phyloP scores from a whole-genome alignment of 208 protist species.

The Leishmania lainsoni region DNA sequence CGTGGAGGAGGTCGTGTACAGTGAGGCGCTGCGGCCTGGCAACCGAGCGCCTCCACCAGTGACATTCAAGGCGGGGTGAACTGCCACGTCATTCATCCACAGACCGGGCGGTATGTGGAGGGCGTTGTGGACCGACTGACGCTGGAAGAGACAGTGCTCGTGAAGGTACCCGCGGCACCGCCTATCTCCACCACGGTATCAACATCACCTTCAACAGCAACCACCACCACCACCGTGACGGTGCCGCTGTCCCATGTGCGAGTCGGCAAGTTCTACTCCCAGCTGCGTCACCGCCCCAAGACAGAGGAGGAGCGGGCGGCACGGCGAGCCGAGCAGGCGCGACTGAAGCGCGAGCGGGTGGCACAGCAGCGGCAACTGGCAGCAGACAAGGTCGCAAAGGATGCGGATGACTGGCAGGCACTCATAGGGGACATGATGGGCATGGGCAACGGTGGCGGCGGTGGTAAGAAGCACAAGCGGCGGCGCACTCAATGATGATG shows the following conservation, averaged over 20 bases:
- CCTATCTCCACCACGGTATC: neutral
- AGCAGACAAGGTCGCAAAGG: constrained; percentile 53
- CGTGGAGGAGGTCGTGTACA: constrained; percentile 60
- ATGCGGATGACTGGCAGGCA: constrained; percentile 75
- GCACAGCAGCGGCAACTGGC: constrained; percentile 45
- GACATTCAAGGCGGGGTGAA: constrained; percentile 48
- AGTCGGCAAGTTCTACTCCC: constrained; percentile 57
- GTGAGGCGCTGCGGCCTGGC: constrained; percentile 69
- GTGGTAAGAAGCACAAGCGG: constrained; percentile 10
- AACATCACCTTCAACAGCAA: neutral
- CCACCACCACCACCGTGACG: constrained; percentile 27
- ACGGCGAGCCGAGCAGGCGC: constrained; percentile 43
- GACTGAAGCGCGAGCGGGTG: constrained; percentile 51
- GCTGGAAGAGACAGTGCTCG: constrained; percentile 62
- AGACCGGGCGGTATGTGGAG: constrained; percentile 35
- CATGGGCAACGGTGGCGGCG: constrained; percentile 6
- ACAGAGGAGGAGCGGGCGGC: constrained; percentile 49
- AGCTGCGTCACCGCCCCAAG: constrained; percentile 47
- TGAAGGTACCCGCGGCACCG: constrained; percentile 24
- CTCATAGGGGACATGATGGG: constrained; percentile 67
- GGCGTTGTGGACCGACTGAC: constrained; percentile 73
- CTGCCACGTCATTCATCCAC: constrained; percentile 73
- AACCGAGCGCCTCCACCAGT: constrained; percentile 21
- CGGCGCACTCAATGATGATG: constrained; percentile 10
- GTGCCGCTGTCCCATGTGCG: constrained; percentile 77